Evolutionary conservation across 2,329 filamentous ascomycete genomes (phyloP).

Genomic region (Fusarium avenaceum): DNA sequence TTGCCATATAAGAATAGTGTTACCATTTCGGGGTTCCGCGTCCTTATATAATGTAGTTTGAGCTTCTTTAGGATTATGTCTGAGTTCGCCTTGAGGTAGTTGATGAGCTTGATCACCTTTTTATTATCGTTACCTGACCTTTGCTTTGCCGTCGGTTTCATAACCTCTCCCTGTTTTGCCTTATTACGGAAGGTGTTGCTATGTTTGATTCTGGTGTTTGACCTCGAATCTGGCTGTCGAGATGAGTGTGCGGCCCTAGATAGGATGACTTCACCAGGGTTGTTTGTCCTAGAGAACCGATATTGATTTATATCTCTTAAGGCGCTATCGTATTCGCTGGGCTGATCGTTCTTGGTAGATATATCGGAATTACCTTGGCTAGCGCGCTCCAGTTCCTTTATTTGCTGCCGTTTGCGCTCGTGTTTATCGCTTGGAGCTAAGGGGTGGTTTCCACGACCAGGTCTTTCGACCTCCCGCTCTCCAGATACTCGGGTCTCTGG

Average conservation of each 20-base stretch:
- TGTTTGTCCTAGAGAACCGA: background rate
- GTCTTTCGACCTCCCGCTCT: background rate
- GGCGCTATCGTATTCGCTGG: background rate
- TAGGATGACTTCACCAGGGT: background rate
- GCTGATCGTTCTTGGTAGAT: background rate
- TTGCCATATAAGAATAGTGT: slow-evolving; percentile 10
- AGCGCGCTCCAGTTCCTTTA: background rate
- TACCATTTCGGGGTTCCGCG: background rate
- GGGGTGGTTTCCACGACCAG: background rate
- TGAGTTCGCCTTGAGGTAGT: background rate
- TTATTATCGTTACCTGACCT: background rate
- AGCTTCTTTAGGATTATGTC: background rate
- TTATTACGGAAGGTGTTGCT: background rate
- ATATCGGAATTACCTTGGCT: background rate
- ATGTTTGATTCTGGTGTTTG: background rate
- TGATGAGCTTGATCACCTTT: background rate
- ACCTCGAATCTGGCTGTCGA: background rate
- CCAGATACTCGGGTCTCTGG: background rate
- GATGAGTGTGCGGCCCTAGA: background rate
- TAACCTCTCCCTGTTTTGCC: background rate
- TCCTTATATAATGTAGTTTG: slow-evolving; percentile 5
- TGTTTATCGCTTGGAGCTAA: background rate
- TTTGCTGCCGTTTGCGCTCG: background rate
- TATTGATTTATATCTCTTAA: background rate
- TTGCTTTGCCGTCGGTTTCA: background rate